Base-by-base conservation (phyloP, 176 grass and related monocot species). In the Oryza meyeriana region DNA sequence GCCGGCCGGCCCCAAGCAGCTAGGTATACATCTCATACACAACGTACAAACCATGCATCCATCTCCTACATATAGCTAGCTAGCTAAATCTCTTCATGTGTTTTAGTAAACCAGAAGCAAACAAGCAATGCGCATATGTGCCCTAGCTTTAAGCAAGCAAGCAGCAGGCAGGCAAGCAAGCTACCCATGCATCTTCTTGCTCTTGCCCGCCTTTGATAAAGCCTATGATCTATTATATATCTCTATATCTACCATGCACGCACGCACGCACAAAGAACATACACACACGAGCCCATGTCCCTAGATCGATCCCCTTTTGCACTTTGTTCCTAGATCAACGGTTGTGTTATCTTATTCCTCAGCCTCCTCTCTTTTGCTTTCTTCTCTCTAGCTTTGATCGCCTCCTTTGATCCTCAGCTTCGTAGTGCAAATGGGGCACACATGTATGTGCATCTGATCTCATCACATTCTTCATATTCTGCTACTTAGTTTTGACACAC, bases 301-400 rank as follows among this genome's bases (percentile, higher is more conserved):
- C 83, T 75, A 59, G 55, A 59, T 25, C 66, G 35, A 22, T 11
- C 29, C 78, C 66, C 71, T 85, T 91, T 90, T 79, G 77, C 39
- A 74, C 85, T 91, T 88, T 82, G 85, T 75, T 90, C 88, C 88
- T 83, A 50, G 88, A 83, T 83, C 74, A 61, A 83, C 47, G 80
- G 75, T 71, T 69, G 88, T 86, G 77, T 88, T 76, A 80, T 87
- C 70, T 84, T 87, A 87, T 91, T 82, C 89, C 81, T 77, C 88
- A 59, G 55, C 31, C 64, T 84, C 34, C 35, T 76, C 47, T 80
- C 85, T 80, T 87, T 84, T 88, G 77, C 69, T 76, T 84, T 48
- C 48, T 39, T 81, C 58, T 58, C 68, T 77, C 88, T 77, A 82
- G 20, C 77, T 74, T 66, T 73, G 57, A 8, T 66, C 47, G 34